A percentile compares a stretch with the other conserved stretches of the same genome.
These are phyloP conservation scores for Pythium aquatile DNA, from an alignment of 352 stramenopile genomes.

Conservation along the genomic window DNA sequence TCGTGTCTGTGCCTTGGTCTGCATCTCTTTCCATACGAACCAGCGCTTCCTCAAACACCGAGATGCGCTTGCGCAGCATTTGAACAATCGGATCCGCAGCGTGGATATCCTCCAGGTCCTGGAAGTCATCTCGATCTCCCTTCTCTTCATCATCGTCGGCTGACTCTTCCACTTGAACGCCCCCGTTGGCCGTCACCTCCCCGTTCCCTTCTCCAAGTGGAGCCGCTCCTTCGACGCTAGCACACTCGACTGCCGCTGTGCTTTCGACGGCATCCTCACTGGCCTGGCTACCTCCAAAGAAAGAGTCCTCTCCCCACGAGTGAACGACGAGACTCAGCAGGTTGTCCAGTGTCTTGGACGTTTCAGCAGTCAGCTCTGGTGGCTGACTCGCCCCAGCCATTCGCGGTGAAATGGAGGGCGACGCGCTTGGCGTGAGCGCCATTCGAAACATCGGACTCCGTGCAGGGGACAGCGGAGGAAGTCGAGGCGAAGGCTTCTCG, in stretches of 20 bases:
- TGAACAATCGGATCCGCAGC: slow-evolving; percentile 37
- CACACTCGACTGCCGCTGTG: not conserved
- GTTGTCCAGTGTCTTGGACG: slow-evolving; percentile 31
- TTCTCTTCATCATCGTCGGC: not conserved
- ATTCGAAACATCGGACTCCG: slow-evolving; percentile 6
- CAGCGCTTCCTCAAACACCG: slow-evolving; percentile 45
- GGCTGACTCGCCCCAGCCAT: not conserved
- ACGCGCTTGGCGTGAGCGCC: not conserved
- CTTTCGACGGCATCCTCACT: not conserved
- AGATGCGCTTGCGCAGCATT: slow-evolving; percentile 44
- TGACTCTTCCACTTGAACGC: not conserved
- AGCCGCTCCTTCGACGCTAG: not conserved
- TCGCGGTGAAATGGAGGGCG: not conserved
- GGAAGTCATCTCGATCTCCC: not conserved
- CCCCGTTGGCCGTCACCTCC: not conserved
- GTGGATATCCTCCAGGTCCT: not conserved
- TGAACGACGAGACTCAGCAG: slow-evolving; percentile 54
- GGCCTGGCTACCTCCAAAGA: slow-evolving; percentile 5
- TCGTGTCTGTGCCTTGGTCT: not conserved
- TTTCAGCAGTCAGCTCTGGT: slow-evolving; percentile 14
- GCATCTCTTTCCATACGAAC: slow-evolving; percentile 24
- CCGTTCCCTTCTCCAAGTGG: not conserved
- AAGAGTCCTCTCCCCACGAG: slow-evolving; percentile 41
- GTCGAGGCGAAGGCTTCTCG: slow-evolving; percentile 2
- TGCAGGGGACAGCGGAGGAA: slow-evolving; percentile 19